phyloP scores from a whole-genome alignment of 192 early-diverging fungal genomes.

The Helicostylum pulchrum region DNA sequence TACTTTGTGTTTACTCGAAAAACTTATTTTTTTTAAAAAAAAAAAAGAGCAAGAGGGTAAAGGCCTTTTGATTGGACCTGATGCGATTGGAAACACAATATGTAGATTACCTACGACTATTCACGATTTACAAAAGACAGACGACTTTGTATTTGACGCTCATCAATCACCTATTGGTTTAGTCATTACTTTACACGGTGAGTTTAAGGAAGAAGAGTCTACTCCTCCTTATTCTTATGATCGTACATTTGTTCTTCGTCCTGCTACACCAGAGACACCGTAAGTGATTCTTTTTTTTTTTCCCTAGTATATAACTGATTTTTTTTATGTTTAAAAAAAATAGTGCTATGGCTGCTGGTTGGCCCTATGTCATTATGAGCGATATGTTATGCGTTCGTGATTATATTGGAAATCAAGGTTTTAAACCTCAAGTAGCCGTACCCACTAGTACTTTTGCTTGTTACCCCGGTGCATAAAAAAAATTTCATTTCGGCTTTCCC shows the following conservation, averaged over 20 bases:
- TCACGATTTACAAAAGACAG: slow-evolving; percentile 38
- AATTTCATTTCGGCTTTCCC: too few relatives aligned
- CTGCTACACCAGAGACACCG: slow-evolving; percentile 36
- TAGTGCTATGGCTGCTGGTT: slow-evolving; percentile 29
- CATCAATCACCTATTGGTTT: slow-evolving; percentile 42
- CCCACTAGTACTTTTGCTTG: slow-evolving; percentile 16
- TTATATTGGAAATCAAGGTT: slow-evolving; percentile 29
- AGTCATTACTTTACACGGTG: slow-evolving; percentile 30
- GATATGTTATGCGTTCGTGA: slow-evolving; percentile 29
- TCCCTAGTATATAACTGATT: not conserved
- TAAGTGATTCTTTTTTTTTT: not conserved
- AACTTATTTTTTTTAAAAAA: not conserved
- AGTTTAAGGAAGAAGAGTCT: slow-evolving; percentile 31
- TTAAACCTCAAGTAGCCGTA: slow-evolving; percentile 5
- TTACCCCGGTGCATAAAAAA: slow-evolving; percentile 2
- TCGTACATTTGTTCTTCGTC: slow-evolving; percentile 45
- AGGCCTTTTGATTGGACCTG: slow-evolving; percentile 16
- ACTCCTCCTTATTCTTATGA: slow-evolving; percentile 40
- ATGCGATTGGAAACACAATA: slow-evolving; percentile 19
- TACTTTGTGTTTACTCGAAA: not conserved
- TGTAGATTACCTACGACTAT: slow-evolving; percentile 33
- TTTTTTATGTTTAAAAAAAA: not conserved
- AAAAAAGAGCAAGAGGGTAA: slow-evolving; percentile 7
- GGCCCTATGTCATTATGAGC: slow-evolving; percentile 31
- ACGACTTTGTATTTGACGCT: slow-evolving; percentile 42